These are phyloP conservation scores for Neoconidiobolus thromboides DNA, from an alignment of 371 early-diverging fungal genomes.

Conservation along the genomic window DNA sequence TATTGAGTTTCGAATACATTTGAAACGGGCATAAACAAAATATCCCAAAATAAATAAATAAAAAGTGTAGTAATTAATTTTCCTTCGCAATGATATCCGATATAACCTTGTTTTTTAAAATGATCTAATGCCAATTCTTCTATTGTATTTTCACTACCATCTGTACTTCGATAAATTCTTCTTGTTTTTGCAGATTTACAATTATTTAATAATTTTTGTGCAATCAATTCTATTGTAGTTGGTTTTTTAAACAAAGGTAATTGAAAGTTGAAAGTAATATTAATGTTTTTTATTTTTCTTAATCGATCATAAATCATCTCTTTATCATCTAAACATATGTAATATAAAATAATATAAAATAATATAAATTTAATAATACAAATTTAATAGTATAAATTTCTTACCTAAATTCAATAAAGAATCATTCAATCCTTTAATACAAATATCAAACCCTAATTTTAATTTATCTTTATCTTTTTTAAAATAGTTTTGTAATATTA, in stretches of 20 bases:
- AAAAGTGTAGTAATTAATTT: slow-evolving; percentile 36
- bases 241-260: not conserved
- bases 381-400: too few relatives aligned
- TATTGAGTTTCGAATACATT: slow-evolving; percentile 58
- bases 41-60: slow-evolving; percentile 49
- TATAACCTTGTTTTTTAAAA: slow-evolving; percentile 30
- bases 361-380: not conserved
- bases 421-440: slow-evolving; percentile 30
- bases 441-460: slow-evolving; percentile 24
- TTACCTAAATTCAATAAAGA: slow-evolving; percentile 24
- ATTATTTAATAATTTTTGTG: not conserved
- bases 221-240: not conserved
- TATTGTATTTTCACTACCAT: slow-evolving; percentile 31
- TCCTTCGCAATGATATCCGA: slow-evolving; percentile 46
- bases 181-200: slow-evolving; percentile 8
- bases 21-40: slow-evolving; percentile 36
- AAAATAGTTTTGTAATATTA: slow-evolving; percentile 34
- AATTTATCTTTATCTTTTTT: slow-evolving; percentile 18
- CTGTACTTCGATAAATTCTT: slow-evolving; percentile 22
- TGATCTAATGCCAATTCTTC: slow-evolving; percentile 37
- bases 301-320: not conserved
- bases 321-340: not conserved
- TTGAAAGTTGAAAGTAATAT: not conserved
- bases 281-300: not conserved
- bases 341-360: not conserved